Evolutionary conservation across 1,139 yeast genomes (phyloP), one percentile per base, ranked within the genome.

Genomic region (Barnettozyma hawaiiensis): DNA sequence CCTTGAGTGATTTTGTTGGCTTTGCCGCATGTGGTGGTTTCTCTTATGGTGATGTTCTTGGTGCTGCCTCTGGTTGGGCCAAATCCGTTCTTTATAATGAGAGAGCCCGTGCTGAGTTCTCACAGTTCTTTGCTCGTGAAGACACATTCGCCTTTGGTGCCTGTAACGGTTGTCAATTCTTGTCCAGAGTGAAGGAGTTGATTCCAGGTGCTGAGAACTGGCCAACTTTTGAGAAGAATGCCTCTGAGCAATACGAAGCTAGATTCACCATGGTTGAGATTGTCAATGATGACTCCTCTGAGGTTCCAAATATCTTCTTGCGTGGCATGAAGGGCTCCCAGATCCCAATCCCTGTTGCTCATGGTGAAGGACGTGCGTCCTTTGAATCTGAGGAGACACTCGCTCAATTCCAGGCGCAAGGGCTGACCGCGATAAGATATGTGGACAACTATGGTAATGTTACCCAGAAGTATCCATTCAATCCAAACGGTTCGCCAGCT

Each of bases 51-150:
- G 99, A 94, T 66, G 99, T 94, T 38, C 72, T 94, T 48, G 98
- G 99, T 53, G 98, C 98, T 24, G 99, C 97, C 62, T 87, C 94
- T 41, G 99, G 99, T 47, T 94, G 98, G 98, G 98, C 99, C 48
- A 90, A 89, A 62, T 86, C 96, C 16, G 96, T 92, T n/a, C 69
- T 94, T 53, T 89, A 81, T 74, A 84, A 92, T 60, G 86, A 80
- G 29, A 72, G 69, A 43, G 84, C 94, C 37, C 80, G 94, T 61
- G 61, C 73, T 31, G 90, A 86, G 66, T 94, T 94, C 64, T 66
- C 71, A 54, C 73, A 68, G 42, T 92, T 92, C 64, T 92, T 94
- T 78, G 85, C 80, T 45, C 82, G 98, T 66, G 68, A 70, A 20
- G 95, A 92, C 60, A 92, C 98, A 1, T 94, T 94, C 70, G 96